These are phyloP conservation scores for Trichosporon sp. DNA, from an alignment of 1,284 basidiomycete species.

Conservation along the genomic window DNA sequence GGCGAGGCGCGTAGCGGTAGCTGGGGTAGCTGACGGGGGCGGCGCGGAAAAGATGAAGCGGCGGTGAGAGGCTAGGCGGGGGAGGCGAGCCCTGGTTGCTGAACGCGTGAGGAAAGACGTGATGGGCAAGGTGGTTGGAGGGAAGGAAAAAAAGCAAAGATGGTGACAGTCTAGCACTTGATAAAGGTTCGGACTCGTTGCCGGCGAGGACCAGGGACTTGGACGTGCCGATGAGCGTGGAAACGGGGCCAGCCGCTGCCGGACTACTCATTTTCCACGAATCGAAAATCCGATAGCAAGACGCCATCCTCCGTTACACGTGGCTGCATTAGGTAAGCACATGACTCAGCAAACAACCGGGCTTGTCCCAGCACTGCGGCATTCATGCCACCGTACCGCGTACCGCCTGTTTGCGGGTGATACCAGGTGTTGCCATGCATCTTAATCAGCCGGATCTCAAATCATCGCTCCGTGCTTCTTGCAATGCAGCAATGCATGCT, in stretches of 20 bases:
- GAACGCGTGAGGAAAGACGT: constrained; percentile 18
- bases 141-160: neutral
- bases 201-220: constrained; percentile 1
- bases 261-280: neutral
- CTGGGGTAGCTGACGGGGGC: constrained; percentile 13
- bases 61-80: neutral
- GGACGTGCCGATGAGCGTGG: neutral
- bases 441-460: constrained; percentile 20
- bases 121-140: constrained; percentile 10
- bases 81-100: constrained; percentile 16
- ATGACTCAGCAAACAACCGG: constrained; percentile 4
- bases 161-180: neutral
- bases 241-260: constrained; percentile 11
- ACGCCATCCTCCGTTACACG: constrained; percentile 5
- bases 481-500: neutral
- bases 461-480: too few species aligned
- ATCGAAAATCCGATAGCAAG: constrained; percentile 20
- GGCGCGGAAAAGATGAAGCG: constrained; percentile 13
- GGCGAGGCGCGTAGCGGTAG: constrained; percentile 5
- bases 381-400: too few species aligned
- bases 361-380: too few species aligned
- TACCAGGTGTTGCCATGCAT: neutral
- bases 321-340: constrained; percentile 12
- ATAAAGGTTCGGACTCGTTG: constrained; percentile 11
- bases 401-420: neutral